A percentile compares a stretch with the other conserved stretches of the same genome.
Evolutionary conservation across 2,329 filamentous ascomycete genomes (phyloP).

Genomic region (Hirsutella minnesotensis): DNA sequence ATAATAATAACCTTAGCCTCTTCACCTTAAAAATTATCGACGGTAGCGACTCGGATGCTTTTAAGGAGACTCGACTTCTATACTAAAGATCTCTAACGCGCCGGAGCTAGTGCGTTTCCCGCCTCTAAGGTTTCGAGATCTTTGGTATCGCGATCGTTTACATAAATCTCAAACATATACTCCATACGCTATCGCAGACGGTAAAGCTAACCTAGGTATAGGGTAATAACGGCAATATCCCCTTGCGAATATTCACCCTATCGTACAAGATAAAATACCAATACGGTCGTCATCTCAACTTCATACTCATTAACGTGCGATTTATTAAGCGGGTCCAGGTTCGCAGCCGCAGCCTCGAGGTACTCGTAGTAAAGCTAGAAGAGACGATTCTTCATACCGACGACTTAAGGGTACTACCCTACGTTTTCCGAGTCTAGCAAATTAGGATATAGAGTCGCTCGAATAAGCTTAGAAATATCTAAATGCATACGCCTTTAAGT

Average conservation of each 20-base stretch:
- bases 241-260: conserved; percentile 48
- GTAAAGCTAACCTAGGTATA: conserved; percentile 46
- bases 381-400: conserved; percentile 38
- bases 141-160: conserved; percentile 51
- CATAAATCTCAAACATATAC: conserved; percentile 43
- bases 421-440: conserved; percentile 37
- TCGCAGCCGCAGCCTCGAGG: conserved; percentile 24
- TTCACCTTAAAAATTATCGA: conserved; percentile 71
- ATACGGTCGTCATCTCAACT: conserved; percentile 46
- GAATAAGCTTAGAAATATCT: conserved; percentile 45
- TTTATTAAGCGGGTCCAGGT: conserved; percentile 22
- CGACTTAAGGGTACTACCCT: conserved; percentile 30
- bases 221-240: conserved; percentile 62
- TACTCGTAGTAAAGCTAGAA: conserved; percentile 52
- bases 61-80: conserved; percentile 27
- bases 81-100: conserved; percentile 5
- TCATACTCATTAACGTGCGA: conserved; percentile 49
- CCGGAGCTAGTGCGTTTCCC: not conserved
- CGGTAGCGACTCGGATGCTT: conserved; percentile 46
- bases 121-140: conserved; percentile 31
- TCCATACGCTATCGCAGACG: conserved; percentile 34
- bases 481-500: conserved; percentile 57
- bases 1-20: conserved; percentile 61
- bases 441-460: conserved; percentile 42
- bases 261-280: conserved; percentile 53